Evolutionary conservation across 495 filamentous ascomycete genomes (phyloP).

Genomic region (Penicillium cataractarum): DNA sequence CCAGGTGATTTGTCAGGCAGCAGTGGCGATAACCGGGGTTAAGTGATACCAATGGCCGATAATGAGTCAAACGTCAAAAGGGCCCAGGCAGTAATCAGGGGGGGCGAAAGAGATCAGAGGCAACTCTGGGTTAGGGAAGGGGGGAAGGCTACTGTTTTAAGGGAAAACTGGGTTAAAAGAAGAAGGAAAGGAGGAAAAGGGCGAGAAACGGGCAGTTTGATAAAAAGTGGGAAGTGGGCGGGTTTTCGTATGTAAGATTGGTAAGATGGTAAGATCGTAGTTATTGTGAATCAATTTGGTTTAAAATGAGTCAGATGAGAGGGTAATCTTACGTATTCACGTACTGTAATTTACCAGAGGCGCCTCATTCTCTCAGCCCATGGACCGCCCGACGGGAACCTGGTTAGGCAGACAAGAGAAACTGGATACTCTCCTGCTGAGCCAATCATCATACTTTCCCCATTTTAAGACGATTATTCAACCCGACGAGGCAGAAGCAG

Average conservation of each 20-base stretch:
- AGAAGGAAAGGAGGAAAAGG: not conserved
- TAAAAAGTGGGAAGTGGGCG: not conserved
- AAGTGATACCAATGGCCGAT: conserved; percentile 20
- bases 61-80: conserved; percentile 17
- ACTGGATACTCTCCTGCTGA: not conserved
- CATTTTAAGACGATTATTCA: not conserved
- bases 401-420: conserved; percentile 1
- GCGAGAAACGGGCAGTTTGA: not conserved
- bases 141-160: not conserved
- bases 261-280: conserved; percentile 7
- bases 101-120: not conserved
- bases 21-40: conserved; percentile 27
- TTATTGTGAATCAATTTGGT: too few relatives aligned
- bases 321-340: not conserved
- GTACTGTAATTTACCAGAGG: not conserved
- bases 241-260: not conserved
- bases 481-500: conserved; percentile 2
- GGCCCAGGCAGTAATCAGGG: not conserved
- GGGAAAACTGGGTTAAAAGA: conserved; percentile 10
- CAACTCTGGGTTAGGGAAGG: not conserved
- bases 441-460: not conserved
- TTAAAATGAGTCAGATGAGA: not conserved
- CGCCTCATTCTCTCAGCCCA: not conserved
- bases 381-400: conserved; percentile 1
- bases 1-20: conserved; percentile 26